A percentile compares a stretch with the other conserved stretches of the same genome.
These are phyloP conservation scores for Boletus sp. DNA, from an alignment of 768 basidiomycete genomes.

Conservation along the genomic window DNA sequence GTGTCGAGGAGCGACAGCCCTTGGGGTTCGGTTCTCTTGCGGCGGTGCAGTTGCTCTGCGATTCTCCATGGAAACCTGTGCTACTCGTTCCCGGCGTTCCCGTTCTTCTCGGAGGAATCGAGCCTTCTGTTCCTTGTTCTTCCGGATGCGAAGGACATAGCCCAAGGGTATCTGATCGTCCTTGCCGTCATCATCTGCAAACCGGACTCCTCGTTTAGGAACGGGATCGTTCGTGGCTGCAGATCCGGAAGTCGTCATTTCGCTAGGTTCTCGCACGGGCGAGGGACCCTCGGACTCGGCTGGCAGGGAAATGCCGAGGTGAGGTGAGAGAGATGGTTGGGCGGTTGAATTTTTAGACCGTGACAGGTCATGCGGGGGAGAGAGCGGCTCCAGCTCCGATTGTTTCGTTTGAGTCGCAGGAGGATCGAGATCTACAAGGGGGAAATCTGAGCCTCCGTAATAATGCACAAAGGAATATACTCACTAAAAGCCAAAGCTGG, in stretches of 20 bases:
- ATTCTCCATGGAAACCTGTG: slow-evolving; percentile 31
- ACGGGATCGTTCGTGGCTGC: slow-evolving; percentile 8
- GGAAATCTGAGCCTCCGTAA: slow-evolving; percentile 11
- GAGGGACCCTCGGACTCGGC: neutral
- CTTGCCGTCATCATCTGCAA: slow-evolving; percentile 58
- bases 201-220: slow-evolving; percentile 56
- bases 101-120: slow-evolving; percentile 61
- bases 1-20: slow-evolving; percentile 16
- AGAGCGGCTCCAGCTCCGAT: neutral
- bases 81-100: slow-evolving; percentile 46
- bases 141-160: slow-evolving; percentile 68
- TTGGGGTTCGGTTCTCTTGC: slow-evolving; percentile 14
- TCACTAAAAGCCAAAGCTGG: slow-evolving; percentile 19
- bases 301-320: neutral
- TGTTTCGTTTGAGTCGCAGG: slow-evolving; percentile 11
- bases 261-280: neutral
- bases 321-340: slow-evolving; percentile 1
- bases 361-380: neutral
- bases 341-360: slow-evolving; percentile 3
- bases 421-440: slow-evolving; percentile 23
- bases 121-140: slow-evolving; percentile 72
- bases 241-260: slow-evolving; percentile 8
- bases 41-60: slow-evolving; percentile 17
- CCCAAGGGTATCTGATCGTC: slow-evolving; percentile 69
- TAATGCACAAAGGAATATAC: slow-evolving; percentile 5